Conservation (phyloP, 139 green algal genomes). For the Monoraphidium neglectum region DNA sequence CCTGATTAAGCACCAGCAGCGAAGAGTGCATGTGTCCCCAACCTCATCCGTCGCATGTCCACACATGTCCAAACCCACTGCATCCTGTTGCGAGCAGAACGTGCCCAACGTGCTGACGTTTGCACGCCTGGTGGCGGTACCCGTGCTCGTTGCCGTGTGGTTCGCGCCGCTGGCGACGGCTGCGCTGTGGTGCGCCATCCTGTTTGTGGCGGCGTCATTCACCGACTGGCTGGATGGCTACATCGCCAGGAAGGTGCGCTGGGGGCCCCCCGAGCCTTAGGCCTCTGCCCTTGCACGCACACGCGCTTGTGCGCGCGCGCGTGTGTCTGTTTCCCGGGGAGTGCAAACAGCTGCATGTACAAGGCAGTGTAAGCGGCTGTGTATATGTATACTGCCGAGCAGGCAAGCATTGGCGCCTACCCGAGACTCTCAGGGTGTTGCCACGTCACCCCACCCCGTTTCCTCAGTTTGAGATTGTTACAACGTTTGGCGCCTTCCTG, state of each 20-base stretch:
- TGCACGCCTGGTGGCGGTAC: slow-evolving; percentile 67
- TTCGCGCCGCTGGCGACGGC: slow-evolving; percentile 22
- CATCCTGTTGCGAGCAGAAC: too few relatives aligned
- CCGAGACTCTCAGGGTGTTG: background rate
- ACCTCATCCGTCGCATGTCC: background rate
- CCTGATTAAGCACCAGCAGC: too few relatives aligned
- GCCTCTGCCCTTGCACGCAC: too few relatives aligned
- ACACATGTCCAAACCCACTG: background rate
- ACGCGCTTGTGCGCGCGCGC: too few relatives aligned
- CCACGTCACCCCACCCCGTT: background rate
- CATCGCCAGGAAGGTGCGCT: slow-evolving; percentile 74
- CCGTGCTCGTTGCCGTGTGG: slow-evolving; percentile 67
- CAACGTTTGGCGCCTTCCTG: slow-evolving; percentile 94
- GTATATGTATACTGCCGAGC: background rate
- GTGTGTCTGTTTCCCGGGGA: too few relatives aligned
- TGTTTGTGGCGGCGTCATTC: slow-evolving; percentile 85
- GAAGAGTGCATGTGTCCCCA: background rate
- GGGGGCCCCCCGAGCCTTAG: slow-evolving; percentile 6
- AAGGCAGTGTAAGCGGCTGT: too few relatives aligned
- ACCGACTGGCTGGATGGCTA: slow-evolving; percentile 97
- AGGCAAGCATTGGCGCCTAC: background rate
- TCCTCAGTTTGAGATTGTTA: slow-evolving; percentile 49
- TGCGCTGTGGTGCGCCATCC: slow-evolving; percentile 18
- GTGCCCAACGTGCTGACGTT: slow-evolving; percentile 77
- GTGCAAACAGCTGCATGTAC: too few relatives aligned